These are phyloP conservation scores for Eimeria zaria DNA, from an alignment of 169 alveolate genomes.

Conservation along the genomic window DNA sequence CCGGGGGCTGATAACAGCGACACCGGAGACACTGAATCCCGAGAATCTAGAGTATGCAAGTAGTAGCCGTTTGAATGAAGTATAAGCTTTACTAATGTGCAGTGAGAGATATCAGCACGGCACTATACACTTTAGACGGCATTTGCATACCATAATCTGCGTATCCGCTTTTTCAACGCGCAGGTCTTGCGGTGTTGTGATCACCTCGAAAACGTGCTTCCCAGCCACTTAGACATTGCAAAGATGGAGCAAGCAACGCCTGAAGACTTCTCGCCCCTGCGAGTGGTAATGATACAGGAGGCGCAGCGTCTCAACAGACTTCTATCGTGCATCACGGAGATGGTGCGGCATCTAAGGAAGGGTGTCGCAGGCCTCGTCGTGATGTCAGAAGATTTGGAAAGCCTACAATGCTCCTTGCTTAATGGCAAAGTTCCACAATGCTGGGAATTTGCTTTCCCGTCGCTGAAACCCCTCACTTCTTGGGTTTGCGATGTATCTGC, in stretches of 20 bases:
- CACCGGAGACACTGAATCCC: slow-evolving; percentile 82
- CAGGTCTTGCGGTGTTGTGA: slow-evolving; percentile 76
- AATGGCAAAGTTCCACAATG: slow-evolving; percentile 94
- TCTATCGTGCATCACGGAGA: slow-evolving; percentile 89
- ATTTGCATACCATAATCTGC: not conserved
- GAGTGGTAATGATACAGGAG: slow-evolving; percentile 96
- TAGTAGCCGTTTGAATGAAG: no score
- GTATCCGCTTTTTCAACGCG: not conserved
- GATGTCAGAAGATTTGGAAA: slow-evolving; percentile 96
- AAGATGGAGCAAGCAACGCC: slow-evolving; percentile 92
- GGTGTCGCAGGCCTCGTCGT: slow-evolving; percentile 95
- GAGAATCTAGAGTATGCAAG: slow-evolving; percentile 63
- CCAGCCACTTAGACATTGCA: slow-evolving; percentile 92
- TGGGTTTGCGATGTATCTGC: slow-evolving; percentile 96
- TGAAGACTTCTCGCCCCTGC: slow-evolving; percentile 94
- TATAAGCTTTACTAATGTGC: no score
- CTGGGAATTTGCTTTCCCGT: slow-evolving; percentile 95
- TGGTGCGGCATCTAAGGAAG: slow-evolving; percentile 91
- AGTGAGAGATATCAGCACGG: no score
- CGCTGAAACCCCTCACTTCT: slow-evolving; percentile 95
- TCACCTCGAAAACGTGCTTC: slow-evolving; percentile 90
- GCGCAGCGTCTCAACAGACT: slow-evolving; percentile 94
- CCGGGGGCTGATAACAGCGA: slow-evolving; percentile 91
- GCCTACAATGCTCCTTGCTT: slow-evolving; percentile 91
- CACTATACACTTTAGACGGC: not conserved